phyloP scores from a whole-genome alignment of 495 filamentous ascomycete species.

The Penicillium coffeae region DNA sequence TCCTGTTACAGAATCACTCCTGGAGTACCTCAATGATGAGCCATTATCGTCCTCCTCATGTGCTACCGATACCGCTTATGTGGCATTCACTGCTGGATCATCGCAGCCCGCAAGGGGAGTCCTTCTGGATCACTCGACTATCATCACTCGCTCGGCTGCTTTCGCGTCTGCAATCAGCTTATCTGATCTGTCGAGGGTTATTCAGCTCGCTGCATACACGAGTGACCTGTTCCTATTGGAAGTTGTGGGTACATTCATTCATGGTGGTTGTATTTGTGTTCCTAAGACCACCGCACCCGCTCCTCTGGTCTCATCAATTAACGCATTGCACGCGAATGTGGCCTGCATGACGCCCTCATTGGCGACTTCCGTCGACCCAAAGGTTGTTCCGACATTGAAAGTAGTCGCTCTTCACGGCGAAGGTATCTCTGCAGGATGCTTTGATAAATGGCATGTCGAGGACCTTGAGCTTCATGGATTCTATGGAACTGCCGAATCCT shows the following conservation, averaged over 20 bases:
- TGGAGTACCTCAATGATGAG: slow-evolving; percentile 31
- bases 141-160: slow-evolving; percentile 42
- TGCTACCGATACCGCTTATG: slow-evolving; percentile 37
- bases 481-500: slow-evolving; percentile 39
- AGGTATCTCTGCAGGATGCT: not conserved
- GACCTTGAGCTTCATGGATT: slow-evolving; percentile 24
- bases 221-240: slow-evolving; percentile 43
- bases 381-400: slow-evolving; percentile 34
- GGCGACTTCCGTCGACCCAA: slow-evolving; percentile 43
- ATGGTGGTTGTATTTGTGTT: slow-evolving; percentile 46
- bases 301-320: slow-evolving; percentile 31
- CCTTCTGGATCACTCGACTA: slow-evolving; percentile 35
- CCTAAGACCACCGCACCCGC: slow-evolving; percentile 27
- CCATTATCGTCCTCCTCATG: slow-evolving; percentile 10
- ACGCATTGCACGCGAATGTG: slow-evolving; percentile 28
- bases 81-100: slow-evolving; percentile 53
- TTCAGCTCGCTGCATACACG: slow-evolving; percentile 54
- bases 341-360: slow-evolving; percentile 44
- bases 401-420: slow-evolving; percentile 41
- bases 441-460: slow-evolving; percentile 26
- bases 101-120: slow-evolving; percentile 38
- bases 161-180: slow-evolving; percentile 47
- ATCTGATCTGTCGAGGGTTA: slow-evolving; percentile 46
- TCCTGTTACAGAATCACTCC: slow-evolving; percentile 32
- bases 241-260: slow-evolving; percentile 34